A percentile compares a stretch with the other conserved stretches of the same genome.
phyloP scores from a whole-genome alignment of 441 rosid genomes.

The Pelargonium australe region DNA sequence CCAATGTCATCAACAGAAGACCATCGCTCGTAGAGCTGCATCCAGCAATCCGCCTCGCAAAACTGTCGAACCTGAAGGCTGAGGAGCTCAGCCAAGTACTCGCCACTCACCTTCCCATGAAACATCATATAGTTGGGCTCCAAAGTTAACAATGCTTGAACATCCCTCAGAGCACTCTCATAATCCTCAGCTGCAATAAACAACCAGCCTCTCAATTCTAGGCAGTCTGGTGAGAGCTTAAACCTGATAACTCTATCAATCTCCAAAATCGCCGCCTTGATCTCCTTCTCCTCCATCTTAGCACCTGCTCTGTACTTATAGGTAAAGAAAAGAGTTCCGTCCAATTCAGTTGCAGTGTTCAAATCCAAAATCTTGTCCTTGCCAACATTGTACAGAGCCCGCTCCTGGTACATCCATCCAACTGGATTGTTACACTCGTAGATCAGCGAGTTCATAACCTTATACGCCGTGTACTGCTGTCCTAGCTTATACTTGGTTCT shows the following conservation, averaged over 20 bases:
- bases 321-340: conserved; percentile 83
- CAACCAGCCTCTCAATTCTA: conserved; percentile 92
- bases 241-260: conserved; percentile 75
- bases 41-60: conserved; percentile 95
- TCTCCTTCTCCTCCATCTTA: conserved; percentile 59
- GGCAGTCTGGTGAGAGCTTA: conserved; percentile 73
- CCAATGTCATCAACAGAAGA: conserved; percentile 95
- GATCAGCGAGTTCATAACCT: conserved; percentile 64
- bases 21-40: conserved; percentile 93
- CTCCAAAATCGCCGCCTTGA: conserved; percentile 62
- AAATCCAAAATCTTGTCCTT: conserved; percentile 72
- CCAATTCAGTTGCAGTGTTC: conserved; percentile 62
- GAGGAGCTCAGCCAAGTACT: conserved; percentile 66
- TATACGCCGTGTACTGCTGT: conserved; percentile 88
- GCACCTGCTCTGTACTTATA: conserved; percentile 75
- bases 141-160: conserved; percentile 73
- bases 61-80: conserved; percentile 65
- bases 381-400: conserved; percentile 78
- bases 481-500: conserved; percentile 83
- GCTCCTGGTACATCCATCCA: conserved; percentile 94
- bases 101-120: conserved; percentile 59
- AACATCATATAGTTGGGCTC: conserved; percentile 80
- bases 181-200: conserved; percentile 69
- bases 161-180: conserved; percentile 72
- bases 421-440: conserved; percentile 43